phyloP scores from a whole-genome alignment of 257 asterid species.

The Thymus mandschuricus region DNA sequence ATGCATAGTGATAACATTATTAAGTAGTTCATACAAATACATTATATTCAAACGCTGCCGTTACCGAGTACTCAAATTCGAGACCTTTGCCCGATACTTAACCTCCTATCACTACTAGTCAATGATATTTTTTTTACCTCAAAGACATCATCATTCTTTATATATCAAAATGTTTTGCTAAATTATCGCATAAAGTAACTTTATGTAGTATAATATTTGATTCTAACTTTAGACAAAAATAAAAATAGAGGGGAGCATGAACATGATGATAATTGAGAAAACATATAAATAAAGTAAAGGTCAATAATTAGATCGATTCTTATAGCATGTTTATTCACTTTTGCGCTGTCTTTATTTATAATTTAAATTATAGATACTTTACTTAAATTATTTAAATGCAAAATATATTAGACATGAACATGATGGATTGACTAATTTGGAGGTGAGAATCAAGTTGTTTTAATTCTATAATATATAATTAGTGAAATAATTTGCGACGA shows the following conservation, averaged over 20 bases:
- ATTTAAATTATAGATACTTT: constrained; percentile 8
- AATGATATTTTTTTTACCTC: neutral
- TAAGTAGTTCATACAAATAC: neutral
- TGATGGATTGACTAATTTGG: constrained; percentile 1
- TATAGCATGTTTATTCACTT: constrained; percentile 31
- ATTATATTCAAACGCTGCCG: no score
- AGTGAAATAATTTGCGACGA: neutral
- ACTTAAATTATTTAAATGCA: neutral
- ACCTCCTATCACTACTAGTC: no score
- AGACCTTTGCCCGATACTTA: no score
- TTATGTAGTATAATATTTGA: constrained; percentile 6
- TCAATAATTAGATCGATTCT: constrained; percentile 32
- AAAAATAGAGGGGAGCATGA: constrained; percentile 2
- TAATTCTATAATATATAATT: neutral
- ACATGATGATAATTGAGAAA: constrained; percentile 9
- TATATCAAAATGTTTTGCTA: constrained; percentile 24
- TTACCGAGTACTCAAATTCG: no score
- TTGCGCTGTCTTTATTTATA: constrained; percentile 37
- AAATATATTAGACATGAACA: neutral
- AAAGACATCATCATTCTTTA: constrained; percentile 36
- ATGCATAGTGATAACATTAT: constrained; percentile 16
- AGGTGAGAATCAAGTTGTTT: neutral
- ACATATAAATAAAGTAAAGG: constrained; percentile 19
- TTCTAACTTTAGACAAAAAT: constrained; percentile 11
- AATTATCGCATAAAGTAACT: constrained; percentile 37